A percentile compares a stretch with the other conserved stretches of the same genome.
These are phyloP conservation scores for Diversispora epigaea DNA, from an alignment of 192 early-diverging fungal species.

Conservation along the genomic window DNA sequence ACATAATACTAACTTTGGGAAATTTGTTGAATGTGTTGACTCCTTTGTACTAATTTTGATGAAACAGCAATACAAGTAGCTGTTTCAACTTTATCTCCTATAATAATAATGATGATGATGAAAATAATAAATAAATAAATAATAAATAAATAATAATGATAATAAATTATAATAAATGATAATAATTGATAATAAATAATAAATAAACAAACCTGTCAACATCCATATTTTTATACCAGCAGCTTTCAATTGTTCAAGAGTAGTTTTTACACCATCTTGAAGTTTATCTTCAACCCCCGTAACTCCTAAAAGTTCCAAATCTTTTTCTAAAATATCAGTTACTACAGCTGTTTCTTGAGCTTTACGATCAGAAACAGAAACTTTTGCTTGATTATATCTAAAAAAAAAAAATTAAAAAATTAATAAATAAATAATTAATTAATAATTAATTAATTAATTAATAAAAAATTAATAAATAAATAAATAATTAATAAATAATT, in stretches of 20 bases:
- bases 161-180: no score
- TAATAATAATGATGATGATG: not conserved
- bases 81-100: slow-evolving; percentile 94
- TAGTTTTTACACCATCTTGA: slow-evolving; percentile 89
- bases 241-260: slow-evolving; percentile 84
- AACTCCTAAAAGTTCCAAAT: slow-evolving; percentile 86
- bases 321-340: slow-evolving; percentile 68
- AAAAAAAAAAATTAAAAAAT: not conserved
- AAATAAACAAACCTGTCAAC: slow-evolving; percentile 66
- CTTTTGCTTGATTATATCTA: slow-evolving; percentile 69
- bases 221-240: slow-evolving; percentile 95
- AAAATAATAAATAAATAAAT: not conserved
- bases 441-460: no score
- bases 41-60: slow-evolving; percentile 83
- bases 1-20: slow-evolving; percentile 53
- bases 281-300: slow-evolving; percentile 97
- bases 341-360: slow-evolving; percentile 68
- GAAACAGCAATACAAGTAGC: slow-evolving; percentile 94
- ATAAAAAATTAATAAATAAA: not conserved
- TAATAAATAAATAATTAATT: not conserved
- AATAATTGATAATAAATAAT: not conserved
- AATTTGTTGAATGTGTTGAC: slow-evolving; percentile 83
- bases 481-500: not conserved
- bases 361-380: slow-evolving; percentile 69
- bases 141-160: not conserved